phyloP scores from a whole-genome alignment of 805 yeast species.

The Lipomyces starkeyi region DNA sequence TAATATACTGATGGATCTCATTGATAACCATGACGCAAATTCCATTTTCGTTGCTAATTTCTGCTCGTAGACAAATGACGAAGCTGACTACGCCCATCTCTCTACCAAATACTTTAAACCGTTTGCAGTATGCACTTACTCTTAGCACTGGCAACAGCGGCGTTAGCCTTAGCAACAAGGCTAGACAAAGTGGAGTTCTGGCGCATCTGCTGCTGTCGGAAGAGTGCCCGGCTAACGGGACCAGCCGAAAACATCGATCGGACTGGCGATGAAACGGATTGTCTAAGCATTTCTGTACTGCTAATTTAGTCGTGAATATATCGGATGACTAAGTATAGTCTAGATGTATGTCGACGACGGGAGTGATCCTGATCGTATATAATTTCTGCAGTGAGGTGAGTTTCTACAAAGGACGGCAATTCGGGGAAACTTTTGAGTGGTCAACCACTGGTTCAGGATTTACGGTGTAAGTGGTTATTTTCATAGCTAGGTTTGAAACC shows the following conservation, averaged over 20 bases:
- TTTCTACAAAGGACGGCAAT: neutral
- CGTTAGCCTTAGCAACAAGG: constrained; percentile 96
- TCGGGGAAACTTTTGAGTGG: neutral
- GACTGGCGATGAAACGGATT: constrained; percentile 27
- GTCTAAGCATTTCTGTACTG: constrained; percentile 26
- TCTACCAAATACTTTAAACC: neutral
- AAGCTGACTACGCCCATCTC: neutral
- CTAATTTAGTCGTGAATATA: neutral
- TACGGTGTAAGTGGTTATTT: neutral
- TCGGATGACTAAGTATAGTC: neutral
- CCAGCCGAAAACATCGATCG: constrained; percentile 26
- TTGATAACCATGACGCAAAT: neutral
- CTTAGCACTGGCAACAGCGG: constrained; percentile 74
- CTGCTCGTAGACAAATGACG: neutral
- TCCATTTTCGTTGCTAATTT: neutral
- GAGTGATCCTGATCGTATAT: neutral
- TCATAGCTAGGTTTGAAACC: neutral
- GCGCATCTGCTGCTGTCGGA: constrained; percentile 29
- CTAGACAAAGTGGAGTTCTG: constrained; percentile 56
- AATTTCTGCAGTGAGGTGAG: neutral
- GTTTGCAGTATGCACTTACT: constrained; percentile 14
- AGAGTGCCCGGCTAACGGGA: constrained; percentile 23
- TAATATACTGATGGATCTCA: neutral
- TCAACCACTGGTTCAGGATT: neutral
- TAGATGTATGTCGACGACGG: neutral